phyloP scores from a whole-genome alignment of 2,329 filamentous ascomycete genomes.

The Alternaria sp. region DNA sequence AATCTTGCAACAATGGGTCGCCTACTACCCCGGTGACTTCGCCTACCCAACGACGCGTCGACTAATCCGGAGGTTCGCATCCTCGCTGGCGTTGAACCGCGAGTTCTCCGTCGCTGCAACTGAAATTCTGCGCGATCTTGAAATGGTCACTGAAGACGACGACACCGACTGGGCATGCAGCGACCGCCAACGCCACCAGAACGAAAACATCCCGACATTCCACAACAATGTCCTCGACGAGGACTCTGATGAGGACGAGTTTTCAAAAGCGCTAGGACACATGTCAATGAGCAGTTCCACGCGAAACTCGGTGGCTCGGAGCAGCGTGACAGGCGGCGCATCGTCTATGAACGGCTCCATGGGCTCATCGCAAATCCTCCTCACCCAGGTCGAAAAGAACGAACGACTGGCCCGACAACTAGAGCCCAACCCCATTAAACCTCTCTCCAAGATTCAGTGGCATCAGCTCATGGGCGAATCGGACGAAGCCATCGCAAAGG shows the following conservation, averaged over 20 bases:
- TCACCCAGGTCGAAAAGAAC: constrained; percentile 78
- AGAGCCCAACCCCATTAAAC: constrained; percentile 72
- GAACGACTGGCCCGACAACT: constrained; percentile 79
- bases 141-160: constrained; percentile 82
- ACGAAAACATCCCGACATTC: constrained; percentile 54
- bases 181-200: constrained; percentile 68
- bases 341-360: constrained; percentile 35
- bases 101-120: constrained; percentile 86
- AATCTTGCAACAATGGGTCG: constrained; percentile 88
- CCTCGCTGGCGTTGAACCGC: constrained; percentile 75
- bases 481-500: constrained; percentile 85
- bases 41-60: constrained; percentile 77
- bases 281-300: constrained; percentile 40
- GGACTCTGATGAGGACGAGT: constrained; percentile 49
- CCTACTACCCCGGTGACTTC: constrained; percentile 91
- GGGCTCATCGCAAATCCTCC: constrained; percentile 58
- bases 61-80: constrained; percentile 78
- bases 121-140: constrained; percentile 83
- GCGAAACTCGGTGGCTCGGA: constrained; percentile 41
- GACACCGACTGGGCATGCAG: constrained; percentile 91
- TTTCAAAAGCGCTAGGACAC: constrained; percentile 41
- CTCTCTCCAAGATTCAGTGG: constrained; percentile 86
- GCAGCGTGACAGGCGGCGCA: constrained; percentile 38
- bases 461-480: constrained; percentile 87
- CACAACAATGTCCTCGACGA: constrained; percentile 53